phyloP scores from a whole-genome alignment of 2,329 filamentous ascomycete species.

The Hysterium pulicare region DNA sequence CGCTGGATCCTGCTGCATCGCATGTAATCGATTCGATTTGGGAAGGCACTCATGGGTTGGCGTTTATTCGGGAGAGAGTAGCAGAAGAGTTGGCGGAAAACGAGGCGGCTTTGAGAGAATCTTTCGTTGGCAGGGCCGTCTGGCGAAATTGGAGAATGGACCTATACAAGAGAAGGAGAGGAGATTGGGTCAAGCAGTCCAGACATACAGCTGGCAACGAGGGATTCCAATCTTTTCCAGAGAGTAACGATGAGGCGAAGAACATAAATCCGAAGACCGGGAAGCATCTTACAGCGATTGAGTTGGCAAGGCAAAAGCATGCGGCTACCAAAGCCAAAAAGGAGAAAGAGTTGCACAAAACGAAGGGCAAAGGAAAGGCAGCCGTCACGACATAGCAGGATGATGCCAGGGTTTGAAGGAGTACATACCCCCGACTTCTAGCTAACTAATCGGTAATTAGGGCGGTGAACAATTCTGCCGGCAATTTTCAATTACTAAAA shows the following conservation, averaged over 20 bases:
- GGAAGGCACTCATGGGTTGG: conserved; percentile 59
- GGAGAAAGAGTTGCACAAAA: conserved; percentile 12
- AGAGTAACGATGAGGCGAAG: conserved; percentile 26
- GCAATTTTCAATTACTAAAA: conserved; percentile 6
- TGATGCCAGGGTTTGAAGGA: no score
- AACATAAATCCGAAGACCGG: conserved; percentile 17
- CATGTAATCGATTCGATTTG: conserved; percentile 67
- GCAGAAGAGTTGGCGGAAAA: conserved; percentile 60
- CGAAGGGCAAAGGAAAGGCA: conserved; percentile 23
- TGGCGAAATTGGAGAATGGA: conserved; percentile 76
- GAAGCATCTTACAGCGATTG: conserved; percentile 41
- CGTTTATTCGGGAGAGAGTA: conserved; percentile 65
- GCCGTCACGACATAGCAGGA: conserved; percentile 23
- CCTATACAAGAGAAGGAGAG: conserved; percentile 60
- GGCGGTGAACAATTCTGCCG: conserved; percentile 16
- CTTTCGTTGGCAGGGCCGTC: conserved; percentile 62
- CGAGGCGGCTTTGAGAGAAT: conserved; percentile 61
- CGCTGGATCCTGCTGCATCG: conserved; percentile 60
- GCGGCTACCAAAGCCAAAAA: conserved; percentile 43
- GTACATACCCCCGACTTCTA: conserved; percentile 3
- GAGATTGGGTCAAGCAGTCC: conserved; percentile 62
- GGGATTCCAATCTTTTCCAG: conserved; percentile 50
- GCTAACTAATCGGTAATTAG: conserved; percentile 23
- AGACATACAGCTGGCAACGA: conserved; percentile 52
- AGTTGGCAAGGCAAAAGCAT: conserved; percentile 57